Base-by-base conservation (phyloP, 768 basidiomycete genomes). In the Ramaria rubella region DNA sequence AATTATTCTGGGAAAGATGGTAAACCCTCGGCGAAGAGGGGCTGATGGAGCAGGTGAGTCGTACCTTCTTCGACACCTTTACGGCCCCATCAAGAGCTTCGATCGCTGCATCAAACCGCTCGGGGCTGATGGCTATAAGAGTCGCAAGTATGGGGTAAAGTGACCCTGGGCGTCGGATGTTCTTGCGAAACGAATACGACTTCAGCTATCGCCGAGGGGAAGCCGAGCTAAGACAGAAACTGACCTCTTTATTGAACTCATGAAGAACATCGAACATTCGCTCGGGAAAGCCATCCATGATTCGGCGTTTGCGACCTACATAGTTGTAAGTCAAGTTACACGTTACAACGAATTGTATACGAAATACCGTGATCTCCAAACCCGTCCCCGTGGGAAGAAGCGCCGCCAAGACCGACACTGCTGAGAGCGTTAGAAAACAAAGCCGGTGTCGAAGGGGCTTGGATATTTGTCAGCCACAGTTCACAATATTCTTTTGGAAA, bases 101-200 rank as follows among this genome's bases (percentile, higher is more conserved):
- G 12, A 30, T 27, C 26, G 43, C 46, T 14, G n/a, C 15, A 19
- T 49, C 45, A n/a, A 56, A 24, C 4, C 55, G 44, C 24, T 45
- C 44, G 21, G 55, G 55, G 31, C 43, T 17, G 44, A 56, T 34
- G 23, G 24, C 27, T 12, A 56, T 30, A 23, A 56, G 46, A 21
- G 44, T 33, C 12, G 55, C 29, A 11, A 56, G 26, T 5, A 30
- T 15, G 15, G 55, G 44, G 19, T 49, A 56, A 14, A 56, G 23
- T 15, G 14, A 15, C 5, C 44, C 29, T 21, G 33, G 27, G 19
- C 44, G 55, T 46, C 45, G 26, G 12, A 6, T 34, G 14, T 24
- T 24, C 44, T 56, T 5, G 15, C 12, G 4, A 23, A 36, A 5
- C 21, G 34, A 27, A 48, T 5, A 48, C 24, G n/a, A 19, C 12